Percentiles rank a stretch among this genome's conserved stretches.
Evolutionary conservation across 371 early-diverging fungal genomes (phyloP).

Genomic region (Mucor piriformis): DNA sequence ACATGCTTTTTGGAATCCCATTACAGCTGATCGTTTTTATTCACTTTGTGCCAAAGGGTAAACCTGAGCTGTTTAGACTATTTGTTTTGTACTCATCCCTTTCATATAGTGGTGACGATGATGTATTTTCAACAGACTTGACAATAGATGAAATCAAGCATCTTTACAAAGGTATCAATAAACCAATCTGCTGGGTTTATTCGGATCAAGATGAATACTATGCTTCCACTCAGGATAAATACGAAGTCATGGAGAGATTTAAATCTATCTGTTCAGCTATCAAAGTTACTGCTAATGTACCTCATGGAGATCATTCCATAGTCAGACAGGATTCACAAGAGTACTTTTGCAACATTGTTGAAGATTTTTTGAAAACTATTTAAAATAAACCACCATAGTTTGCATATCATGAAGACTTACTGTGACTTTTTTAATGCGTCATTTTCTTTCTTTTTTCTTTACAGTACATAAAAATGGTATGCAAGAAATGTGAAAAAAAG

Average conservation of each 20-base stretch:
- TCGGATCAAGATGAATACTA: slow-evolving; percentile 54
- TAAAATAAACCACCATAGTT: no score
- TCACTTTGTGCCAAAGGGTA: slow-evolving; percentile 50
- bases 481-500: slow-evolving; percentile 74
- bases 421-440: neutral
- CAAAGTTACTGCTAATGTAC: slow-evolving; percentile 31
- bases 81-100: neutral
- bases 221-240: slow-evolving; percentile 24
- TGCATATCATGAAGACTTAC: neutral
- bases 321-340: slow-evolving; percentile 34
- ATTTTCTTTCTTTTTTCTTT: slow-evolving; percentile 5
- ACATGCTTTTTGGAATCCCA: slow-evolving; percentile 34
- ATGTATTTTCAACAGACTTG: slow-evolving; percentile 61
- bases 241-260: slow-evolving; percentile 31
- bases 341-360: slow-evolving; percentile 14
- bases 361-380: slow-evolving; percentile 8
- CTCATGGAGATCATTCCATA: slow-evolving; percentile 50
- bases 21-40: slow-evolving; percentile 53
- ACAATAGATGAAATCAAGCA: slow-evolving; percentile 35
- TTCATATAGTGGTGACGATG: slow-evolving; percentile 55
- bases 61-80: neutral
- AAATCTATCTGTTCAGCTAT: slow-evolving; percentile 43
- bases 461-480: slow-evolving; percentile 51
- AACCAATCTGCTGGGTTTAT: slow-evolving; percentile 48
- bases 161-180: slow-evolving; percentile 38